A percentile compares a stretch with the other conserved stretches of the same genome.
These are phyloP conservation scores for Sphaerulina musiva DNA, from an alignment of 2,329 filamentous ascomycete genomes.

Conservation along the genomic window DNA sequence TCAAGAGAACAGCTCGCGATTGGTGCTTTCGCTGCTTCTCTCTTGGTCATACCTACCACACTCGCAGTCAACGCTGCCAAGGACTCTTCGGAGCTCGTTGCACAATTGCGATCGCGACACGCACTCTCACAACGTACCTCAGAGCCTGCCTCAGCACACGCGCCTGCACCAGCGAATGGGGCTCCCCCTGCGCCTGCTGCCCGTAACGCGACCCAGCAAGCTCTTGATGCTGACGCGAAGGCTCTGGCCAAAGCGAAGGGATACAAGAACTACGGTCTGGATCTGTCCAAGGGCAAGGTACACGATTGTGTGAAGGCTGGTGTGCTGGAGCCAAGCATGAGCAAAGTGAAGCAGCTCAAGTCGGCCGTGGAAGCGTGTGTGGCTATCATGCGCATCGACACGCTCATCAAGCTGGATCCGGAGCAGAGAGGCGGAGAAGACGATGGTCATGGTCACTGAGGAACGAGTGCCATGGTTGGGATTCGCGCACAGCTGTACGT, in stretches of 20 bases:
- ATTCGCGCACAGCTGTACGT: neutral
- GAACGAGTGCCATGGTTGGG: too few species aligned
- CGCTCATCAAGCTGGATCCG: slow-evolving; percentile 94
- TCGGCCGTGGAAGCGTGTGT: slow-evolving; percentile 97
- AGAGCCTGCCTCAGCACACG: slow-evolving; percentile 54
- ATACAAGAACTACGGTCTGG: slow-evolving; percentile 97
- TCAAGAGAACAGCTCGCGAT: slow-evolving; percentile 97
- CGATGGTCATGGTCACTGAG: slow-evolving; percentile 42
- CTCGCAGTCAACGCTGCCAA: slow-evolving; percentile 95
- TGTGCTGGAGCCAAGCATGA: slow-evolving; percentile 93
- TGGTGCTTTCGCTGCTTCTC: slow-evolving; percentile 90
- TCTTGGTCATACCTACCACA: slow-evolving; percentile 92
- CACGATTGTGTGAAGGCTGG: slow-evolving; percentile 91
- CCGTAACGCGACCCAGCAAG: slow-evolving; percentile 14
- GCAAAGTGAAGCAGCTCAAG: slow-evolving; percentile 97
- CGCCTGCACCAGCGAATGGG: slow-evolving; percentile 18
- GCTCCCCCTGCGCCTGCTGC: slow-evolving; percentile 21
- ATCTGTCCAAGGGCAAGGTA: slow-evolving; percentile 81
- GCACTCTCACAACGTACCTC: slow-evolving; percentile 90
- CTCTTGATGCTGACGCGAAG: slow-evolving; percentile 65
- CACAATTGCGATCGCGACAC: slow-evolving; percentile 88
- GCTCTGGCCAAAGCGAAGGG: slow-evolving; percentile 86
- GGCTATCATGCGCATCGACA: slow-evolving; percentile 98
- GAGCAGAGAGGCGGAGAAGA: slow-evolving; percentile 73
- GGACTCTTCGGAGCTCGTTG: slow-evolving; percentile 89